Percentiles rank a stretch among this genome's conserved stretches.
These are phyloP conservation scores for Arthroderma uncinatum DNA, from an alignment of 2,329 filamentous ascomycete genomes.

Conservation along the genomic window DNA sequence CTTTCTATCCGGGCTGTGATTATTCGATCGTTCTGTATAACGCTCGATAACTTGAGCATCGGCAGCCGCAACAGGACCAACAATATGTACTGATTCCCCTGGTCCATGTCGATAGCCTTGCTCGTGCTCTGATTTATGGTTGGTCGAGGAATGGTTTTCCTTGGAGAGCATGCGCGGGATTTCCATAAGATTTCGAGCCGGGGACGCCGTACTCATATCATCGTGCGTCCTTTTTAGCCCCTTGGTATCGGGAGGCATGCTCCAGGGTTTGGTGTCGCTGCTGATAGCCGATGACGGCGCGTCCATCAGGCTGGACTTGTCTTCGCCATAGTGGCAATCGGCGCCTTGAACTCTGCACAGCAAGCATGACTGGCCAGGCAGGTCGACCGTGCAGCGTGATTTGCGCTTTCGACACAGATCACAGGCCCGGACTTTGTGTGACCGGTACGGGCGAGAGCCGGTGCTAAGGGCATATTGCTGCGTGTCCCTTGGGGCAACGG, in stretches of 20 bases:
- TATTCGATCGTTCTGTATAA: constrained; percentile 35
- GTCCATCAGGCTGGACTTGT: constrained; percentile 19
- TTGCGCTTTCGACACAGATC: constrained; percentile 50
- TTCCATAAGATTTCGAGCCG: constrained; percentile 5
- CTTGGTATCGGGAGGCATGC: constrained; percentile 6
- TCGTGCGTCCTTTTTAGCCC: constrained; percentile 11
- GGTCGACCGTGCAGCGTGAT: constrained; percentile 50
- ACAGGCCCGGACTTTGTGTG: constrained; percentile 51
- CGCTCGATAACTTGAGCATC: constrained; percentile 52
- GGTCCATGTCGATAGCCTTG: constrained; percentile 11
- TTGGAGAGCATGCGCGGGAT: constrained; percentile 1
- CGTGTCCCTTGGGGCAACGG: constrained; percentile 5
- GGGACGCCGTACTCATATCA: constrained; percentile 1
- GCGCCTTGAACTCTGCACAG: constrained; percentile 49
- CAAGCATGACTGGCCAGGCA: constrained; percentile 43
- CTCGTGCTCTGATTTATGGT: neutral
- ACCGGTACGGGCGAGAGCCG: constrained; percentile 47
- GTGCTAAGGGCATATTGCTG: constrained; percentile 24
- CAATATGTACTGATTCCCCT: constrained; percentile 42
- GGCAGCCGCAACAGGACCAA: constrained; percentile 49
- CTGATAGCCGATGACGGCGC: constrained; percentile 17
- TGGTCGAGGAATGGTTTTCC: neutral
- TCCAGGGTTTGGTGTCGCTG: constrained; percentile 9
- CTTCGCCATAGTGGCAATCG: constrained; percentile 46
- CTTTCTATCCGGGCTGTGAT: constrained; percentile 27